phyloP scores from a whole-genome alignment of 805 yeast genomes.

The Wickerhamomyces sydowiorum region DNA sequence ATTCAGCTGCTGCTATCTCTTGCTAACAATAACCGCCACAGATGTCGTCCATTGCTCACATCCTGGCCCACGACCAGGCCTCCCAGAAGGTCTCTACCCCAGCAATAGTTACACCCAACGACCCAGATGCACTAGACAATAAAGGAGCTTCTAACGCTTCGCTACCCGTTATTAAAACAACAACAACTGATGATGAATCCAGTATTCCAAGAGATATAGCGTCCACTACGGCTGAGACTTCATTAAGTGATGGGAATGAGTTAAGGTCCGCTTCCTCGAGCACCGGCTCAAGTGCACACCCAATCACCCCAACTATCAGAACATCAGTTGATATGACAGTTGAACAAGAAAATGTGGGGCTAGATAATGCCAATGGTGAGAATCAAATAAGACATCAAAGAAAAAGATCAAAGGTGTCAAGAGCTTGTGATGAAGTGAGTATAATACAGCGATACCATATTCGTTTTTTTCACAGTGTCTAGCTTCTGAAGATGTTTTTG shows the following conservation, averaged over 20 bases:
- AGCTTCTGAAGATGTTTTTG: too few relatives aligned
- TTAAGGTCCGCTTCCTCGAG: too few relatives aligned
- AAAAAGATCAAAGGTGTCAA: constrained; percentile 65
- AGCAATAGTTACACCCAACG: not conserved
- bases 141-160: too few relatives aligned
- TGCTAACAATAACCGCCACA: not conserved
- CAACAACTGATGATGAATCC: not conserved
- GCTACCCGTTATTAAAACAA: not conserved
- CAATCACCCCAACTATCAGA: not conserved
- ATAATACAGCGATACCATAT: not conserved
- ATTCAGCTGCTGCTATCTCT: too few relatives aligned
- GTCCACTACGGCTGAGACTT: not conserved
- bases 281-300: not conserved
- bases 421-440: constrained; percentile 64
- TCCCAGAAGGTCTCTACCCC: not conserved
- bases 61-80: not conserved
- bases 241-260: not conserved
- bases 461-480: not conserved
- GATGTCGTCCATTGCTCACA: constrained; percentile 8
- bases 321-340: not conserved
- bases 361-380: not conserved
- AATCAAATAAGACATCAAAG: constrained; percentile 24
- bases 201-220: not conserved
- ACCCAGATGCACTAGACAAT: too few relatives aligned
- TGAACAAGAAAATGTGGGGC: not conserved